These are phyloP conservation scores for Cercis canadensis DNA, from an alignment of 306 rosid genomes.

Conservation along the genomic window DNA sequence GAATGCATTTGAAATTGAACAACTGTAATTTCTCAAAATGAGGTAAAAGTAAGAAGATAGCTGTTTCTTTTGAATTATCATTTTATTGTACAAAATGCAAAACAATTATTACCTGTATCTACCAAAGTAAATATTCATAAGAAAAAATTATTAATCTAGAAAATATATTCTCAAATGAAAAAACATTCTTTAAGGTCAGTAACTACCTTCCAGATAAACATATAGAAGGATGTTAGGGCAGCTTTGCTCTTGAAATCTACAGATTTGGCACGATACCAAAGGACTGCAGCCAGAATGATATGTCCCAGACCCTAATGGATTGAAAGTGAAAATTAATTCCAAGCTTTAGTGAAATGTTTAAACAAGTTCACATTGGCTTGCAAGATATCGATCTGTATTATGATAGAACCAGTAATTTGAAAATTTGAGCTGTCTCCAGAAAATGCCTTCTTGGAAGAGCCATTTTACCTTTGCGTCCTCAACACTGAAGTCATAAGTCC, in stretches of 20 bases:
- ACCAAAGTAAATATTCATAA: no score
- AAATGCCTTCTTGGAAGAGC: no score
- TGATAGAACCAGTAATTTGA: not conserved
- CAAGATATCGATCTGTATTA: not conserved
- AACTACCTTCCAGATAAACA: slow-evolving; percentile 98
- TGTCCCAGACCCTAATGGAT: slow-evolving; percentile 78
- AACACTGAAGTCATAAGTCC: no score
- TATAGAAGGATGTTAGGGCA: slow-evolving; percentile 87
- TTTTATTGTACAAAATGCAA: not conserved
- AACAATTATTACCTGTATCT: no score
- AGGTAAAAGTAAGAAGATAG: not conserved
- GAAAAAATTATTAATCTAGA: no score
- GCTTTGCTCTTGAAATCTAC: slow-evolving; percentile 84
- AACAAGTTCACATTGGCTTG: slow-evolving; percentile 10
- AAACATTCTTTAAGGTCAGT: slow-evolving; percentile 6
- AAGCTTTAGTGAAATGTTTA: slow-evolving; percentile 19
- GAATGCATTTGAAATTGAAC: not conserved
- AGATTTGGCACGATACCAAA: slow-evolving; percentile 81
- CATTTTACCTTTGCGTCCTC: no score
- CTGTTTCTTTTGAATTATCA: no score
- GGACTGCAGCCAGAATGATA: slow-evolving; percentile 63
- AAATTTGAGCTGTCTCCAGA: not conserved
- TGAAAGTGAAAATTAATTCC: slow-evolving; percentile 34
- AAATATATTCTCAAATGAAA: no score
- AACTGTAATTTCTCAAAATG: slow-evolving; percentile 11